A percentile compares a stretch with the other conserved stretches of the same genome.
phyloP scores from a whole-genome alignment of 1,284 basidiomycete genomes.

The Phylloporus sp. region DNA sequence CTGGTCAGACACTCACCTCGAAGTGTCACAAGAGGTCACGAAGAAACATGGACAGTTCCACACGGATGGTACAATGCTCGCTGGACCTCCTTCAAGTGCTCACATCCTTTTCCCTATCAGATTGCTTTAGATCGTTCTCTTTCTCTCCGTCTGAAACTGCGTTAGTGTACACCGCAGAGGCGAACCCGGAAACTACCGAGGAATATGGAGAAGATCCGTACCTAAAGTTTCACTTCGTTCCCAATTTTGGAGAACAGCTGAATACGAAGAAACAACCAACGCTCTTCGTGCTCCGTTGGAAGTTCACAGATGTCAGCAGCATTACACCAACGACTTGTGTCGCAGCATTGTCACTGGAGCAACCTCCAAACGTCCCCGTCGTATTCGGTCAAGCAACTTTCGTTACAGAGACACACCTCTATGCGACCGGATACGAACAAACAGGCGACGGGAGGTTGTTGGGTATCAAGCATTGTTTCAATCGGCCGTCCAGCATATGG shows the following conservation, averaged over 20 bases:
- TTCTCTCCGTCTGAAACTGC: conserved; percentile 57
- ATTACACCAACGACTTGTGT: conserved; percentile 9
- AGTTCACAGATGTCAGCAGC: background rate
- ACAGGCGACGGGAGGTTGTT: conserved; percentile 59
- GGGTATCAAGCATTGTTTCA: conserved; percentile 66
- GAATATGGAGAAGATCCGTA: conserved; percentile 40
- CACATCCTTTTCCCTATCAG: conserved; percentile 34
- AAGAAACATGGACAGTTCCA: conserved; percentile 63
- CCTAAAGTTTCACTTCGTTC: conserved; percentile 54
- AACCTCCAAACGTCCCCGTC: conserved; percentile 28
- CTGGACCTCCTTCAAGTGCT: background rate
- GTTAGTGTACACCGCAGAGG: conserved; percentile 62
- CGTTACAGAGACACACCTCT: conserved; percentile 46
- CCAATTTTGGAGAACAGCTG: conserved; percentile 60
- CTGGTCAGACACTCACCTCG: conserved; percentile 50
- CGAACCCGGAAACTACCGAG: conserved; percentile 40
- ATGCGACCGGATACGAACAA: conserved; percentile 65
- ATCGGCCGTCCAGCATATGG: conserved; percentile 65
- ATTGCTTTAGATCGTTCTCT: conserved; percentile 49
- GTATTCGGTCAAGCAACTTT: conserved; percentile 62
- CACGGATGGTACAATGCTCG: conserved; percentile 52
- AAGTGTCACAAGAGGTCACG: conserved; percentile 57
- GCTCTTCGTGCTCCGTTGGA: conserved; percentile 55
- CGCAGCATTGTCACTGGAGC: conserved; percentile 20
- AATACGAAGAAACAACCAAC: conserved; percentile 52